A percentile compares a stretch with the other conserved stretches of the same genome.
These are phyloP conservation scores for Fusarium redolens DNA, from an alignment of 2,329 filamentous ascomycete genomes.

Conservation along the genomic window DNA sequence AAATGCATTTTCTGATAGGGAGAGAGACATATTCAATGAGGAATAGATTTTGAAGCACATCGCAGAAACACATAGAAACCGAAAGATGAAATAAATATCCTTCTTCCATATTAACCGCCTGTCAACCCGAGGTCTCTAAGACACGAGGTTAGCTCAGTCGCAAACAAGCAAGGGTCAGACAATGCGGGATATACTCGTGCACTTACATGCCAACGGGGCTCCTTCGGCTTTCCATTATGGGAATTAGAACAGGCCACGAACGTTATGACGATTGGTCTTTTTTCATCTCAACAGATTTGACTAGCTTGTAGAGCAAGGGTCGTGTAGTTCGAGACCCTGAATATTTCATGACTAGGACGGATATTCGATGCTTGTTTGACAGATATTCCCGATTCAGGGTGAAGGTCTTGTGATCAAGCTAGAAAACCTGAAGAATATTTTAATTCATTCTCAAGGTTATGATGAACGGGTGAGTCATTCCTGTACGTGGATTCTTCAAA, in stretches of 20 bases:
- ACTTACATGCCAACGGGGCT: slow-evolving; percentile 2
- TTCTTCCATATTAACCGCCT: slow-evolving; percentile 15
- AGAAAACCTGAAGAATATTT: neutral
- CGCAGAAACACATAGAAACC: neutral
- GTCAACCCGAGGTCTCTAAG: neutral
- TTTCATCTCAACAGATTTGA: slow-evolving; percentile 27
- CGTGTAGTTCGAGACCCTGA: slow-evolving; percentile 32
- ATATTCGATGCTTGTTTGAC: neutral
- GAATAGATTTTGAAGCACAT: fast-evolving
- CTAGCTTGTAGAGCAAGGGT: slow-evolving; percentile 22
- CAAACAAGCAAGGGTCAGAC: slow-evolving; percentile 19
- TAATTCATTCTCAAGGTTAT: too few species aligned
- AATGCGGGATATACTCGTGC: slow-evolving; percentile 35
- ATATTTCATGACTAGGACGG: neutral
- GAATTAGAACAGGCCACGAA: slow-evolving; percentile 14
- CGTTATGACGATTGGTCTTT: slow-evolving; percentile 17
- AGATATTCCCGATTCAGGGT: neutral
- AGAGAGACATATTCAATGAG: neutral
- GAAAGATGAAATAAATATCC: neutral
- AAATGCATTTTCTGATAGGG: too few species aligned
- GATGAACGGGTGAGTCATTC: neutral
- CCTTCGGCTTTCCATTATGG: slow-evolving; percentile 20
- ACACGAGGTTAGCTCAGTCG: slow-evolving; percentile 25
- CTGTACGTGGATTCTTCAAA: neutral
- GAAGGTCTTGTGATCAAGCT: slow-evolving; percentile 2